Evolutionary conservation across 495 filamentous ascomycete genomes (phyloP).

Genomic region (Talaromyces borbonicus): DNA sequence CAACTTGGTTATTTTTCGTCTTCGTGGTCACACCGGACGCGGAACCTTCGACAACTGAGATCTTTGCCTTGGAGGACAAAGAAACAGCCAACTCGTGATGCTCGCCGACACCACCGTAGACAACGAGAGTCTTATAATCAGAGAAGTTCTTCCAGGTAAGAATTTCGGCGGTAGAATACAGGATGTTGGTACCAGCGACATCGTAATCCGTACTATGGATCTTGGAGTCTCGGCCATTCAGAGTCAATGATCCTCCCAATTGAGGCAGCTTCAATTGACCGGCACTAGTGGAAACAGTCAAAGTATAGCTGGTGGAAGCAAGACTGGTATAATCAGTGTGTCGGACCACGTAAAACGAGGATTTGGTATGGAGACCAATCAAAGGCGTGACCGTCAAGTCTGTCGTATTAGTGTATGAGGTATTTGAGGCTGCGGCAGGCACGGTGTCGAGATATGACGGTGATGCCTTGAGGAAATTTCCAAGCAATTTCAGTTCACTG

Average conservation of each 20-base stretch:
- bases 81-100: slow-evolving; percentile 56
- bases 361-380: slow-evolving; percentile 36
- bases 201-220: slow-evolving; percentile 66
- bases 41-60: slow-evolving; percentile 34
- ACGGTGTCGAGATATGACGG: slow-evolving; percentile 52
- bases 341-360: slow-evolving; percentile 55
- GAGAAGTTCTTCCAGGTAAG: slow-evolving; percentile 60
- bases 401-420: slow-evolving; percentile 36
- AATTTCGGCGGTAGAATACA: slow-evolving; percentile 70
- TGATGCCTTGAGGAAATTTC: slow-evolving; percentile 60
- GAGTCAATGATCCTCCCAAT: slow-evolving; percentile 47
- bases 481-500: slow-evolving; percentile 64
- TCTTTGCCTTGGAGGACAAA: slow-evolving; percentile 10
- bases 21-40: slow-evolving; percentile 29
- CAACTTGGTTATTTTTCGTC: slow-evolving; percentile 15
- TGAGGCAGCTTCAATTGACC: slow-evolving; percentile 56
- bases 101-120: slow-evolving; percentile 64
- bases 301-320: slow-evolving; percentile 47
- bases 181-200: slow-evolving; percentile 48
- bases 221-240: slow-evolving; percentile 68
- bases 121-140: slow-evolving; percentile 49
- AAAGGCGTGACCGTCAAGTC: slow-evolving; percentile 51
- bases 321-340: slow-evolving; percentile 51
- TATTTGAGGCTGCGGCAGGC: slow-evolving; percentile 39
- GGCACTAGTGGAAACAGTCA: slow-evolving; percentile 50